Base-by-base conservation (phyloP, 345 rosid species). In the Salix purpurea region DNA sequence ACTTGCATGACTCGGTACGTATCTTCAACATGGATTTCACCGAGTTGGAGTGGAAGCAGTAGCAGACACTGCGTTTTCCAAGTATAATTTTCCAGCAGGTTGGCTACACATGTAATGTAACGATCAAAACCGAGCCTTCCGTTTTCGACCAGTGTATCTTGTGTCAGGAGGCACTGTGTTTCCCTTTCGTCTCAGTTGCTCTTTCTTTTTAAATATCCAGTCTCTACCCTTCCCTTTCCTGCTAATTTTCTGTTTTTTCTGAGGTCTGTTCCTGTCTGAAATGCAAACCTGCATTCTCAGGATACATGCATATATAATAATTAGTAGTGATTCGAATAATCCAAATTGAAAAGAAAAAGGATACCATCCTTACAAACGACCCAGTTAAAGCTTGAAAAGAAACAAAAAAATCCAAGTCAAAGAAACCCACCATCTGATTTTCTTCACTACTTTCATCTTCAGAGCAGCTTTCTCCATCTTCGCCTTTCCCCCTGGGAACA, bases 121-220 rank as follows among this genome's bases (percentile, higher is more conserved):
- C 40, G 44, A 67, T 90, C 85, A 93, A 84, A 96, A 93, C 77
- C 83, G 84, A 74, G 91, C 68, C 84, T 93, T 96, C 66, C 96
- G 87, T 84, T 96, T 93, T 76, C 96, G 80, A 37, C 86, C 96
- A 2, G 97, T 96, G 86, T 89, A 93, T 76, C 84, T 96, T 19
- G 97, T 83, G 78, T 96, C 96, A 0, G 77, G 85, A 73, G 96
- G 98, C 74, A 96, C 97, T 28, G 2, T 77, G 75, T 86, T 86
- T 71, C 98, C 99, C 78, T 93, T 96, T 48, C 84, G 87, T 82
- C 98, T 86, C 89, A 88, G 86, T 73, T 96, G 97, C 37, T 92
- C 92, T 80, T 93, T 96, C 90, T 93, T 96, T 85, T 65, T 92
- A 83, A 96, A 42, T 4, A 93, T 79, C 97, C 99, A 93, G 56